Evolutionary conservation across 2,329 filamentous ascomycete genomes (phyloP), one percentile per base, ranked within the genome.

Genomic region (Fusarium concolor): DNA sequence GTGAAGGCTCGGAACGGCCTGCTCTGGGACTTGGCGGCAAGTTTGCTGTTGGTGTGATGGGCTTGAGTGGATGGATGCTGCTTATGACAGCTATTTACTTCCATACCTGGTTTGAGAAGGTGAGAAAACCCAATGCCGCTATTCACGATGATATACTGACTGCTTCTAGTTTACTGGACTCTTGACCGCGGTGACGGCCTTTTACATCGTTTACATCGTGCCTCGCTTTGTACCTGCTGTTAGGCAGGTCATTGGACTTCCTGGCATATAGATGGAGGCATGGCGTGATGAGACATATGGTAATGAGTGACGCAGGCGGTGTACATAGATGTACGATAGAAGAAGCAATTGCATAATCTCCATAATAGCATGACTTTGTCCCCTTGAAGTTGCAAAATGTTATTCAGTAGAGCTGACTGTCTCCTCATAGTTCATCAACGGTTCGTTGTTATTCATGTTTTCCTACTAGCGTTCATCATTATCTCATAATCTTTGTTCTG

Each of bases 81-180:
- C 84, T 98, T 64, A 99, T 99, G 96, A 99, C 96, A 39, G 94
- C 94, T 4, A 94, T 96, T 38, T 99, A 95, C 84, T 99, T 99
- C 76, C 96, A 99, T 79, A 99, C 96, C 1, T 98, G 95, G 94
- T 90, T 96, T 74, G 96, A 99, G 83, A 99, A 98, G 90, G 91
- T 92, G 74, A 75, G 85, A 77, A n/a, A 18, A 6, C 0, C n/a
- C 22, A 29, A 6, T 1, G 3, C 8, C 22, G 15, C 1, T 7
- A 0, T 2, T 22, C 11, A 5, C 5, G 11, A 3, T 18, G 29
- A n/a, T 12, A 49, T 51, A 53, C 75, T 79, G 58, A 79, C 69
- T 14, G 28, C n/a, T 11, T 7, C 6, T 39, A 86, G 86, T 72
- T 87, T 73, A 87, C 85, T 41, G 86, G 86, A 20, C 81, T 88